Base-by-base conservation (phyloP, 192 early-diverging fungal genomes). In the Phlyctochytrium arcticum region DNA sequence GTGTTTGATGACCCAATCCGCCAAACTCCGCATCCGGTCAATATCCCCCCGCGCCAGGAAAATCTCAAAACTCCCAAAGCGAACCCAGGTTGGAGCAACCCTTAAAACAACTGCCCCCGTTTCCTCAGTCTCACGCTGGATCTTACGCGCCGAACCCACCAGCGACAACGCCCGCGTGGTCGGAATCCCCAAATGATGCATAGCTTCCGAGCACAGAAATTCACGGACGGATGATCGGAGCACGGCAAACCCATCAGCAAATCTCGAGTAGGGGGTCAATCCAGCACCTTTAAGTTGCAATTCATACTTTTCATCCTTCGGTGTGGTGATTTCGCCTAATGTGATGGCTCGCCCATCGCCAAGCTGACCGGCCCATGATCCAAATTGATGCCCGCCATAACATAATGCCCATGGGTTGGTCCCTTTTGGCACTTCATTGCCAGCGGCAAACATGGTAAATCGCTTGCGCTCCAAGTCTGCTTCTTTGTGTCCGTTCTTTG, bases 61-160 rank as follows among this genome's bases (percentile, higher is more conserved):
- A 44, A 93, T 75, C 63, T 96, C 94, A 64, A 96, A 94, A 23
- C 78, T 88, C 19, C 94, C 94, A 67, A 96, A 90, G 9, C 94
- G 83, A 29, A 96, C 74, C 90, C 90, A 96, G 33, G 84, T 84
- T 0, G 90, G 71, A 15, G 73, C 70, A 21, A 90, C 67, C 17
- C 94, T 83, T 3, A 79, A 76, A 2, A 93, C 88, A 7, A 94
- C 73, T 3, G 91, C 92, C 17, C 91, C 90, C 1, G 72, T 72
- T 67, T 96, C 92, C 5, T 68, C 71, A 4, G 69, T 63, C 44
- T 89, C 86, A 35, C 91, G 80, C 49, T 78, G 62, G 0, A 93
- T 90, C 21, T 64, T 54, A 2, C 81, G 79, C 15, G 54, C 27
- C 0, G 88, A 88, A 3, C 76, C 83, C 0, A 92, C 70, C 21